Evolutionary conservation across 2,329 filamentous ascomycete genomes (phyloP).

Genomic region (Fusarium avenaceum): DNA sequence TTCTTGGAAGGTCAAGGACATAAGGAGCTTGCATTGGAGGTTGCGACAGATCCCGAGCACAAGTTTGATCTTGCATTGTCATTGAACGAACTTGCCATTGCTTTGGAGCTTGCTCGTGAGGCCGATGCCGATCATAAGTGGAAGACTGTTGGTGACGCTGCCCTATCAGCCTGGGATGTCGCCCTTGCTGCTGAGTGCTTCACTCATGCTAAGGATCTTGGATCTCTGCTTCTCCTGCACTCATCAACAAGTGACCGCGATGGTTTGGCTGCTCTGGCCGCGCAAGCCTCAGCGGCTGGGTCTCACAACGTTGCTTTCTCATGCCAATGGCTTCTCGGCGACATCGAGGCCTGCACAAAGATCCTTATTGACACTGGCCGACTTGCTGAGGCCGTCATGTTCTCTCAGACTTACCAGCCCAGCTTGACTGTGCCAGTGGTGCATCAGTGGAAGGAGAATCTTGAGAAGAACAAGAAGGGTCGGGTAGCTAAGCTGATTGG

Average conservation of each 20-base stretch:
- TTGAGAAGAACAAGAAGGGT: conserved; percentile 88
- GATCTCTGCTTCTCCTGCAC: conserved; percentile 88
- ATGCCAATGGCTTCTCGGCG: conserved; percentile 87
- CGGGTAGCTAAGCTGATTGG: conserved; percentile 88
- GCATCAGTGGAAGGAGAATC: conserved; percentile 81
- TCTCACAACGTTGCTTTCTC: conserved; percentile 95
- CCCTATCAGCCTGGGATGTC: conserved; percentile 88
- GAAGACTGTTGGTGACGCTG: conserved; percentile 96
- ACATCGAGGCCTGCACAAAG: conserved; percentile 84
- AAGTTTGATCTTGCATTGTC: conserved; percentile 93
- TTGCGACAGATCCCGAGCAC: conserved; percentile 95
- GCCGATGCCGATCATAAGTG: conserved; percentile 96
- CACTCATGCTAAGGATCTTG: conserved; percentile 88
- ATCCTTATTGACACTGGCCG: conserved; percentile 84
- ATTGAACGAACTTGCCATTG: conserved; percentile 86
- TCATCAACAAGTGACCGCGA: conserved; percentile 84
- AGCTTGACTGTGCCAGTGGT: conserved; percentile 77
- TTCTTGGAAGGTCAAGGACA: conserved; percentile 98
- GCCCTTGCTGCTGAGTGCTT: conserved; percentile 93
- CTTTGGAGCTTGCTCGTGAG: conserved; percentile 84
- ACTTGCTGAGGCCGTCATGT: conserved; percentile 87
- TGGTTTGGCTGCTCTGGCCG: conserved; percentile 79
- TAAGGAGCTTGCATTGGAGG: conserved; percentile 94
- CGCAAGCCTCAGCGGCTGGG: conserved; percentile 80
- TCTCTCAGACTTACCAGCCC: conserved; percentile 96